phyloP scores from a whole-genome alignment of 2,329 filamentous ascomycete genomes.

The Beauveria scarabaeidicola region DNA sequence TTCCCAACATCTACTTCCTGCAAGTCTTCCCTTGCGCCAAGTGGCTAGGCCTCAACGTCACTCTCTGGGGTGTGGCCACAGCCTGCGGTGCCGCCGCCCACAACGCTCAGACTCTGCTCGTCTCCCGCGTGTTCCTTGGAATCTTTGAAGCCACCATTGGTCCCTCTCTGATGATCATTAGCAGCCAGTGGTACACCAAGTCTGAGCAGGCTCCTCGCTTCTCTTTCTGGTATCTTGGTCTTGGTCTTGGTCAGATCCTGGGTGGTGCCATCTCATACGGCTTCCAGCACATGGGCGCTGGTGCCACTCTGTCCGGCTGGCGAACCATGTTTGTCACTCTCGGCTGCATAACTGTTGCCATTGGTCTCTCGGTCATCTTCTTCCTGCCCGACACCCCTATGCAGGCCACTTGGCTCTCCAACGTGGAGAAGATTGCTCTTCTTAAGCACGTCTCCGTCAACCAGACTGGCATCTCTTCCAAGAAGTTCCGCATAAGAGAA shows the following conservation, averaged over 20 bases:
- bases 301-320: conserved; percentile 54
- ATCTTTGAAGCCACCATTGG: conserved; percentile 53
- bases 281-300: conserved; percentile 45
- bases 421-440: conserved; percentile 39
- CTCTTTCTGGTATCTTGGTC: conserved; percentile 52
- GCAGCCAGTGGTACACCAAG: conserved; percentile 54
- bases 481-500: conserved; percentile 43
- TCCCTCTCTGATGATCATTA: conserved; percentile 53
- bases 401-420: conserved; percentile 36
- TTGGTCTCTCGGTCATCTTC: conserved; percentile 24
- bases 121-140: conserved; percentile 49
- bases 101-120: conserved; percentile 45
- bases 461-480: conserved; percentile 48
- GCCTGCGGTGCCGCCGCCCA: conserved; percentile 44
- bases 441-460: conserved; percentile 48
- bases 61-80: conserved; percentile 50
- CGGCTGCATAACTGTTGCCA: conserved; percentile 36
- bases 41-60: conserved; percentile 50
- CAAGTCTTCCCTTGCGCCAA: conserved; percentile 53
- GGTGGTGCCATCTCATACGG: conserved; percentile 55
- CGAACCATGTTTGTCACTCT: conserved; percentile 63
- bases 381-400: conserved; percentile 36
- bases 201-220: conserved; percentile 51
- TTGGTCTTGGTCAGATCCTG: conserved; percentile 54
- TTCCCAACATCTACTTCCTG: conserved; percentile 52